Percentiles rank a stretch among this genome's conserved stretches.
phyloP scores from a whole-genome alignment of 2,329 filamentous ascomycete species.

The Emergomyces africanus region DNA sequence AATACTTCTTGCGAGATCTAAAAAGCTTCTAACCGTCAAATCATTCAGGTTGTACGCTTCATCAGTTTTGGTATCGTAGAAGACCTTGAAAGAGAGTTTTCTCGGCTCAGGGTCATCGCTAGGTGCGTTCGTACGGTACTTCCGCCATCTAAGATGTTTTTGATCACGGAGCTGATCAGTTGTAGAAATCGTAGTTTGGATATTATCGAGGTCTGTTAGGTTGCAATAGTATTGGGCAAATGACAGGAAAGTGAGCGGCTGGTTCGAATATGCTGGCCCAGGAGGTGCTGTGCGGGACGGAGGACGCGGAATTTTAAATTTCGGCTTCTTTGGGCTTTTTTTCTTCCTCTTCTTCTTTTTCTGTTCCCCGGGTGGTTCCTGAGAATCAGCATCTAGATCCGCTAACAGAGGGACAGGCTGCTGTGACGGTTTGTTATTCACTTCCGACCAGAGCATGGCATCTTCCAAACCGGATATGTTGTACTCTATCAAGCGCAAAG shows the following conservation, averaged over 20 bases:
- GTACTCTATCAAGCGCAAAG: slow-evolving; percentile 83
- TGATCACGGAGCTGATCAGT: slow-evolving; percentile 14
- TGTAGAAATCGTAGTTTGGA: slow-evolving; percentile 30
- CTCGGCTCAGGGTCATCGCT: slow-evolving; percentile 32
- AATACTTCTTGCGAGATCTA: slow-evolving; percentile 70
- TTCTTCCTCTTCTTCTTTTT: slow-evolving; percentile 32
- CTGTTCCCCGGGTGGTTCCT: slow-evolving; percentile 8
- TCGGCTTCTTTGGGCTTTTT: slow-evolving; percentile 38
- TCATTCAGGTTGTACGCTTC: slow-evolving; percentile 62
- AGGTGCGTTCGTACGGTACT: slow-evolving; percentile 37
- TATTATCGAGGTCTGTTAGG: slow-evolving; percentile 77
- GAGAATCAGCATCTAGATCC: not conserved
- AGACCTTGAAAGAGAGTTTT: slow-evolving; percentile 51
- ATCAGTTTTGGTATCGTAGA: slow-evolving; percentile 77
- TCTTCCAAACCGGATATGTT: slow-evolving; percentile 69
- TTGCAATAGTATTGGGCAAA: slow-evolving; percentile 93
- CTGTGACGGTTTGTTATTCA: not conserved
- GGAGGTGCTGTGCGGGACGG: slow-evolving; percentile 62
- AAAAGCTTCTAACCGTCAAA: slow-evolving; percentile 68
- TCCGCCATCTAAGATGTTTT: slow-evolving; percentile 23
- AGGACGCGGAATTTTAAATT: slow-evolving; percentile 53
- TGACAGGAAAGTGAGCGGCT: slow-evolving; percentile 63
- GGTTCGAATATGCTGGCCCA: slow-evolving; percentile 80
- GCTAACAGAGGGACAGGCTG: not conserved
- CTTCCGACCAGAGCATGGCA: slow-evolving; percentile 22